Conservation (phyloP, 768 basidiomycete species). For the Mycena crocata region DNA sequence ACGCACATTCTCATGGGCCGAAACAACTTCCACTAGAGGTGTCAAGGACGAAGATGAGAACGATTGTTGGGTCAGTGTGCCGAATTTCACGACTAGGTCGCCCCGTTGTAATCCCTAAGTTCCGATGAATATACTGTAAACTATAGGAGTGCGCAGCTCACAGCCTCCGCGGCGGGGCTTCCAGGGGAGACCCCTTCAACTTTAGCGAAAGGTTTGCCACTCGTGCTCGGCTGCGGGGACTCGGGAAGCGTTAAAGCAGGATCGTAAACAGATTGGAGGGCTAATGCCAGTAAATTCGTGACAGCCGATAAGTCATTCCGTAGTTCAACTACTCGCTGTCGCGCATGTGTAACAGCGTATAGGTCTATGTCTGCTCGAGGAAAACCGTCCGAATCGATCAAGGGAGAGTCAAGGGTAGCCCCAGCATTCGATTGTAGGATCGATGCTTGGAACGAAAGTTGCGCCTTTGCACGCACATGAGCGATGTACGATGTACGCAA, state of each 20-base stretch:
- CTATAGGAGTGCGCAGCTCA: slow-evolving; percentile 45
- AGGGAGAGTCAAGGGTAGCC: slow-evolving; percentile 74
- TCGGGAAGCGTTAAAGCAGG: slow-evolving; percentile 46
- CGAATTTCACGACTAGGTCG: slow-evolving; percentile 83
- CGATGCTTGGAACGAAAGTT: slow-evolving; percentile 70
- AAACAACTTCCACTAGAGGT: slow-evolving; percentile 79
- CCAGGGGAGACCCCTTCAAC: slow-evolving; percentile 84
- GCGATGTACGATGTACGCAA: too few relatives aligned
- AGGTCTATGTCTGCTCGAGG: slow-evolving; percentile 90
- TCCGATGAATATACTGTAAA: slow-evolving; percentile 11
- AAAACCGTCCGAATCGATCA: slow-evolving; percentile 90
- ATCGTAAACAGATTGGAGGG: slow-evolving; percentile 78
- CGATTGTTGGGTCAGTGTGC: slow-evolving; percentile 63
- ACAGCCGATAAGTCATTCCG: slow-evolving; percentile 80
- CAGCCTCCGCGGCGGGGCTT: slow-evolving; percentile 88
- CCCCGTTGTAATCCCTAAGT: slow-evolving; percentile 73
- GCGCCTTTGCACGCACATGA: too few relatives aligned
- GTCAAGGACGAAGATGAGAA: slow-evolving; percentile 69
- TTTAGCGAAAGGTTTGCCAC: slow-evolving; percentile 73
- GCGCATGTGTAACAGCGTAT: slow-evolving; percentile 63
- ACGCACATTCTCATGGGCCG: slow-evolving; percentile 82
- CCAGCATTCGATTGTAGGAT: slow-evolving; percentile 70
- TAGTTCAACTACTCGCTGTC: slow-evolving; percentile 74
- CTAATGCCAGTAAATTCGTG: slow-evolving; percentile 74
- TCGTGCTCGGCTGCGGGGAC: slow-evolving; percentile 31